Percentiles rank a stretch among this genome's conserved stretches.
Evolutionary conservation across 2,329 filamentous ascomycete species (phyloP).

Genomic region (Penicillium psychrosexuale): DNA sequence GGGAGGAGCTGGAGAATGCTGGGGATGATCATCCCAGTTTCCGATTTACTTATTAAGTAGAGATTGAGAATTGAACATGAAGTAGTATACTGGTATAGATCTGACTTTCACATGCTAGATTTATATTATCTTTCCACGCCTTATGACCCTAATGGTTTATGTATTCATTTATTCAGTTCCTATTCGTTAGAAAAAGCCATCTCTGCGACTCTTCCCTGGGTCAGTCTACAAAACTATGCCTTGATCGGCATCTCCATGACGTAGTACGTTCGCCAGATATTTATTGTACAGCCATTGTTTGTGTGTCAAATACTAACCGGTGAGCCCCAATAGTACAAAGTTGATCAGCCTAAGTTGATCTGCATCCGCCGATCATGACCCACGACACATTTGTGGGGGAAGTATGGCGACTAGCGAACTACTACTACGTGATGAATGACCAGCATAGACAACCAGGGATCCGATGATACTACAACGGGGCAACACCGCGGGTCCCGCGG

Average conservation of each 20-base stretch:
- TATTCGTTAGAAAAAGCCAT: neutral
- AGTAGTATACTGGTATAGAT: no score
- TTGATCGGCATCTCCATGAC: slow-evolving; percentile 10
- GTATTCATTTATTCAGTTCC: neutral
- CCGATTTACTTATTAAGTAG: slow-evolving; percentile 33
- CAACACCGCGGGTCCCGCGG: slow-evolving; percentile 14
- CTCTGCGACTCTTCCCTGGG: neutral
- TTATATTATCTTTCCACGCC: neutral
- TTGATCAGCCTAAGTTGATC: neutral
- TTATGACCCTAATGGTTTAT: neutral
- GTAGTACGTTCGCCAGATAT: neutral
- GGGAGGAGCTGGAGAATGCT: slow-evolving; percentile 38
- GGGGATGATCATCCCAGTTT: slow-evolving; percentile 42
- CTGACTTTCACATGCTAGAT: no score
- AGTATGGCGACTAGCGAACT: neutral
- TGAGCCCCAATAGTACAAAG: neutral
- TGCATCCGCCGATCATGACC: neutral
- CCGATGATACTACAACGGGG: slow-evolving; percentile 7
- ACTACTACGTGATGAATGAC: slow-evolving; percentile 1
- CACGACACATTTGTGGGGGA: neutral
- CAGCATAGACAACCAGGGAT: neutral
- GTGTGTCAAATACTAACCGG: neutral
- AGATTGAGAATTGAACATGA: no score
- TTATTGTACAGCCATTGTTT: neutral
- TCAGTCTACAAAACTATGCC: neutral